Conservation (phyloP, 768 basidiomycete species). For the Suillus variegatus region DNA sequence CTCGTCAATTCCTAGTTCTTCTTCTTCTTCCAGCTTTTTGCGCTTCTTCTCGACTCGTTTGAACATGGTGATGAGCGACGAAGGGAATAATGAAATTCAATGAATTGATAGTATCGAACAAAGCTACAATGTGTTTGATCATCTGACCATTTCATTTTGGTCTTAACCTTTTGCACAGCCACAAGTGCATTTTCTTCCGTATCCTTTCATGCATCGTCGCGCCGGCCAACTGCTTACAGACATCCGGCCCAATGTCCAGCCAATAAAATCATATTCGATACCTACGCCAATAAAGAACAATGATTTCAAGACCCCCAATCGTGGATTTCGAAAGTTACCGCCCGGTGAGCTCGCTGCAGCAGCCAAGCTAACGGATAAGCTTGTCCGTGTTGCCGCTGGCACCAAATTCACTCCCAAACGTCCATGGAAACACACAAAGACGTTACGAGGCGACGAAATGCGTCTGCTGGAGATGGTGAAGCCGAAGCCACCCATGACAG, state of each 20-base stretch:
- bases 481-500: conserved; percentile 4
- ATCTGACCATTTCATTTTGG: no score
- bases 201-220: conserved; percentile 31
- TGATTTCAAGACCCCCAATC: not conserved
- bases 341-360: conserved; percentile 7
- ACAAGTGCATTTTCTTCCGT: conserved; percentile 24
- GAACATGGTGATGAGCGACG: conserved; percentile 52
- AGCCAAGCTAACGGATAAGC: conserved; percentile 25
- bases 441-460: conserved; percentile 41
- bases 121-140: not conserved
- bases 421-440: conserved; percentile 39
- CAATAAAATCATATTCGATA: conserved; percentile 10
- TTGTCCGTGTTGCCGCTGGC: conserved; percentile 37
- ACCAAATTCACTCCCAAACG: conserved; percentile 21
- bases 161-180: conserved; percentile 24
- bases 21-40: conserved; percentile 60
- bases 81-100: not conserved
- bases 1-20: conserved; percentile 62
- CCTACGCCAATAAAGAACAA: not conserved
- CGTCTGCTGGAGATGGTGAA: conserved; percentile 31
- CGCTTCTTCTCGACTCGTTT: conserved; percentile 74
- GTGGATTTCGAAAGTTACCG: conserved; percentile 3
- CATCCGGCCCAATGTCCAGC: conserved; percentile 18
- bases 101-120: not conserved
- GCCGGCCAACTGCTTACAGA: conserved; percentile 22